phyloP scores from a whole-genome alignment of 345 rosid genomes.

The thale cress (Arabidopsis thaliana) region DNA sequence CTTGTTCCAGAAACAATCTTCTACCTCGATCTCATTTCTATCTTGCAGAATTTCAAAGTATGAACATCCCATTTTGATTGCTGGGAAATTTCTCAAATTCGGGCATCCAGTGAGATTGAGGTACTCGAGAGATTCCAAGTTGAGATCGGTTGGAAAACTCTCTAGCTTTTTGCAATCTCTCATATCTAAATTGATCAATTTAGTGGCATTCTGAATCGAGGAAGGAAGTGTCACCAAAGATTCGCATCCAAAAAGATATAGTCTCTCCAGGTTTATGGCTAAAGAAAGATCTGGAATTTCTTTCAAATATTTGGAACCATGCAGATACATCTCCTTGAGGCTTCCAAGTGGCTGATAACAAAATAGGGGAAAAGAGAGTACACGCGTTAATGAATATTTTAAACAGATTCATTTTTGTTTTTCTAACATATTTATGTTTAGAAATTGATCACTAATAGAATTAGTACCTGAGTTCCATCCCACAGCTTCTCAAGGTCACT shows the following conservation, averaged over 20 bases:
- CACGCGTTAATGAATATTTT: neutral
- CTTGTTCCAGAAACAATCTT: neutral
- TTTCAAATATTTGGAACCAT: neutral
- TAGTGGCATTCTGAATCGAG: neutral
- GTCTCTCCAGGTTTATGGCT: neutral
- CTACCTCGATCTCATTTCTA: neutral
- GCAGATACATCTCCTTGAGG: neutral
- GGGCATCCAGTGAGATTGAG: neutral
- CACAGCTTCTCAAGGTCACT: slow-evolving; percentile 28
- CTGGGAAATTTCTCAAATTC: slow-evolving; percentile 2
- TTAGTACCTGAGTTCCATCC: slow-evolving; percentile 26
- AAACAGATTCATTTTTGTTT: too few species aligned
- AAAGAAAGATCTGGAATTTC: slow-evolving; percentile 13
- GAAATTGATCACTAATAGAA: neutral
- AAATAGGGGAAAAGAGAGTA: neutral
- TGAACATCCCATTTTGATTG: too few species aligned
- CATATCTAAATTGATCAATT: neutral
- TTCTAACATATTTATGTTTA: too few species aligned
- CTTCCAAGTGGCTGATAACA: slow-evolving; percentile 3
- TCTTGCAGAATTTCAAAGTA: too few species aligned
- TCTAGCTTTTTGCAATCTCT: neutral
- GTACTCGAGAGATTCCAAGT: neutral
- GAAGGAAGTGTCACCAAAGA: slow-evolving; percentile 14
- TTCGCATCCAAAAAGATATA: neutral
- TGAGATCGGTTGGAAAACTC: neutral